phyloP scores from a whole-genome alignment of 352 stramenopile species.

The Blastocystis hominis region DNA sequence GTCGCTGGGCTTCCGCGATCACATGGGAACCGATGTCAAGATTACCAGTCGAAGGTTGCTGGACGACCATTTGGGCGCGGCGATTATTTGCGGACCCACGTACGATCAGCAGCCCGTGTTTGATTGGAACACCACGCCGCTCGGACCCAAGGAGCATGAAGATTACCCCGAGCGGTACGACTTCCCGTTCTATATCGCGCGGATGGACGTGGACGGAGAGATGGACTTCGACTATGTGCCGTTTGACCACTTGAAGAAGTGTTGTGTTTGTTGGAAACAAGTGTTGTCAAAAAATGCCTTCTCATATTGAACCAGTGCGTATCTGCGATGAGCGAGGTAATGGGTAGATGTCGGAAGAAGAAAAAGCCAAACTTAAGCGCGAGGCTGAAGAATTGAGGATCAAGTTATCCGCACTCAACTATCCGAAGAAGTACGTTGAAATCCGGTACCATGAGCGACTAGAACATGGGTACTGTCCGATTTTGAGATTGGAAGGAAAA shows the following conservation, averaged over 20 bases:
- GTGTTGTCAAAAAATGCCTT: neutral
- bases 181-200: conserved; percentile 58
- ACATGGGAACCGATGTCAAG: conserved; percentile 65
- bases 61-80: conserved; percentile 41
- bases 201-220: conserved; percentile 52
- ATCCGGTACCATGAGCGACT: neutral
- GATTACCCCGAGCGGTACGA: conserved; percentile 48
- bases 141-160: conserved; percentile 25
- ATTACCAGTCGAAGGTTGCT: conserved; percentile 63
- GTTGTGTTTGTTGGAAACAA: conserved; percentile 24
- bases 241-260: conserved; percentile 34
- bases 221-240: conserved; percentile 51
- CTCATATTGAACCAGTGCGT: neutral
- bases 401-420: neutral
- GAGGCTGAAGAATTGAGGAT: conserved; percentile 35
- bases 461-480: conserved; percentile 65
- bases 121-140: conserved; percentile 63
- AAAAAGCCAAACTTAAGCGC: neutral
- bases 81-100: conserved; percentile 63
- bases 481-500: conserved; percentile 96
- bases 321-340: neutral
- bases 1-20: conserved; percentile 66
- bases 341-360: neutral
- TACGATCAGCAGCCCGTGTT: conserved; percentile 67
- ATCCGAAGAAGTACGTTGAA: conserved; percentile 30